phyloP scores from a whole-genome alignment of 2,329 filamentous ascomycete species.

The Hymenoscyphus fraxineus region DNA sequence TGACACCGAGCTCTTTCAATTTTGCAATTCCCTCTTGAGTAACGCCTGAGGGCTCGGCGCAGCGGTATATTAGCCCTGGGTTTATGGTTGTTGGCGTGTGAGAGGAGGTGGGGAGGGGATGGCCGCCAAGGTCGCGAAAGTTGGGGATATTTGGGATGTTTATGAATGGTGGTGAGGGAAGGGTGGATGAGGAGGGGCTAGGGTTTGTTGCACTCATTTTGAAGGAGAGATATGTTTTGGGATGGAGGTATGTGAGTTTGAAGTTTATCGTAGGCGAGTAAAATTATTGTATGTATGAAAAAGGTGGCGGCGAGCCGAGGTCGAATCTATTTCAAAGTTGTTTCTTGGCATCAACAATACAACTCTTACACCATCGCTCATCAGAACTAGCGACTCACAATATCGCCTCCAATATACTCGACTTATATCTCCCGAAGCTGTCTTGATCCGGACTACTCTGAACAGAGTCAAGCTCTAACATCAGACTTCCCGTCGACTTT shows the following conservation, averaged over 20 bases:
- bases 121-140: slow-evolving; percentile 65
- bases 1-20: slow-evolving; percentile 56
- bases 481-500: neutral
- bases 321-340: neutral
- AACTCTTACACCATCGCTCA: neutral
- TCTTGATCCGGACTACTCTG: neutral
- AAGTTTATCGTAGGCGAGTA: neutral
- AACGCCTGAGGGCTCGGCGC: slow-evolving; percentile 60
- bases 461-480: too few relatives aligned
- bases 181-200: slow-evolving; percentile 9
- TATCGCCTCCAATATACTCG: neutral
- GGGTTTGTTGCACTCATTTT: slow-evolving; percentile 12
- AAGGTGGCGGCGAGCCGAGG: slow-evolving; percentile 1
- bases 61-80: slow-evolving; percentile 55
- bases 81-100: slow-evolving; percentile 44
- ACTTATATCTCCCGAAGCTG: neutral
- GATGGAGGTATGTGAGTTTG: neutral
- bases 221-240: neutral
- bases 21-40: slow-evolving; percentile 49
- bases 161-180: slow-evolving; percentile 46
- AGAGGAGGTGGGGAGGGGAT: slow-evolving; percentile 40
- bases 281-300: neutral
- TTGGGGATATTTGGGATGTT: slow-evolving; percentile 58
- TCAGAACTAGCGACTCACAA: neutral
- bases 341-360: neutral